phyloP scores from a whole-genome alignment of 139 green algal species.

The Dunaliella primolecta region DNA sequence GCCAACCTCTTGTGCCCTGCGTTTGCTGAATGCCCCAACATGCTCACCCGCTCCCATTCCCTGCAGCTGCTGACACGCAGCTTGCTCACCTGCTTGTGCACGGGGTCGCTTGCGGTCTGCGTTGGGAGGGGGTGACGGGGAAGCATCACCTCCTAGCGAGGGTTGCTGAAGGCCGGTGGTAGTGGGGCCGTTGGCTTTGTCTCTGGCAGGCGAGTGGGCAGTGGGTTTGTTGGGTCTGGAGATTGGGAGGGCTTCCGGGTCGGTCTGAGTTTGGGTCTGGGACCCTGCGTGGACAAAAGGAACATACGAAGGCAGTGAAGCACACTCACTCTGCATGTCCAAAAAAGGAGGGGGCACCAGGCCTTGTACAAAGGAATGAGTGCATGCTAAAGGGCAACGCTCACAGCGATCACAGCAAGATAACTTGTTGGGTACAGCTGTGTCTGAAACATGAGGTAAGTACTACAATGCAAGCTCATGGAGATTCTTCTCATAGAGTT shows the following conservation, averaged over 20 bases:
- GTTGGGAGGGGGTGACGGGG: not conserved
- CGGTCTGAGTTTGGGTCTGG: not conserved
- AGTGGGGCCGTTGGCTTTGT: not conserved
- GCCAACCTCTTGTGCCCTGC: not conserved
- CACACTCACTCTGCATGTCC: too few species aligned
- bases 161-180: not conserved
- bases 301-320: too few species aligned
- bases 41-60: not conserved
- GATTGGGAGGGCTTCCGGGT: not conserved
- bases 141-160: not conserved
- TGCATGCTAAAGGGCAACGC: too few species aligned
- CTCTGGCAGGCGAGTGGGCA: not conserved
- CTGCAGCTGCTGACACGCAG: not conserved
- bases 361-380: not conserved
- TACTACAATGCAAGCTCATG: not conserved
- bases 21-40: not conserved
- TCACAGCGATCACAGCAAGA: too few species aligned
- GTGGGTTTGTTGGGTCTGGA: not conserved
- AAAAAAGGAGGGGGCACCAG: too few species aligned
- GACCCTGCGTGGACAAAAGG: not conserved
- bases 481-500: too few species aligned
- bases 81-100: not conserved
- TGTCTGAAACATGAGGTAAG: not conserved
- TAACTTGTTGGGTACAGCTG: too few species aligned
- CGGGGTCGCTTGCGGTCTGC: not conserved